A percentile compares a stretch with the other conserved stretches of the same genome.
phyloP scores from a whole-genome alignment of 148 eudicot species.

The Camellia sinensis region DNA sequence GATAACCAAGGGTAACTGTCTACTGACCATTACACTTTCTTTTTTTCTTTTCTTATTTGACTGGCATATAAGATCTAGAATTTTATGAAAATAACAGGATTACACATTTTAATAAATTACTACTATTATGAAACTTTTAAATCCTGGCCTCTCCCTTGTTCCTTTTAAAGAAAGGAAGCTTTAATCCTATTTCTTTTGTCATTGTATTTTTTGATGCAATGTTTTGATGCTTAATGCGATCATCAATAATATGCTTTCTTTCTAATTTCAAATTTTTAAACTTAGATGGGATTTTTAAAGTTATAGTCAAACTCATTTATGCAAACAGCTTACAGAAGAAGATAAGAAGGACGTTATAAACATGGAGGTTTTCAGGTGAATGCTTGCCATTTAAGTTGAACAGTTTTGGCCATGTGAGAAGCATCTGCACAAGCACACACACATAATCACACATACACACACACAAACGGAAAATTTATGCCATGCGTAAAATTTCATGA shows the following conservation, averaged over 20 bases:
- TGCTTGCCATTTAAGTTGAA: neutral
- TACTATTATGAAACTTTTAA: neutral
- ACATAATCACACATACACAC: neutral
- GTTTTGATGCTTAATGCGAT: neutral
- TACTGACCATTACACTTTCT: conserved; percentile 9
- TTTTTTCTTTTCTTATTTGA: neutral
- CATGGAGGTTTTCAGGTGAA: neutral
- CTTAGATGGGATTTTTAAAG: neutral
- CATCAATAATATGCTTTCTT: neutral
- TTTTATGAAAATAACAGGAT: neutral
- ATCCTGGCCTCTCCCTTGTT: neutral
- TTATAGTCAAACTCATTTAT: neutral
- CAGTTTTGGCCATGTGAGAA: neutral
- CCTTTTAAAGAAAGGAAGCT: neutral
- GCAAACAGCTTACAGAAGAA: neutral
- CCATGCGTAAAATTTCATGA: neutral
- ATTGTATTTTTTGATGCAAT: neutral
- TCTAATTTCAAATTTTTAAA: neutral
- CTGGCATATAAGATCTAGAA: neutral
- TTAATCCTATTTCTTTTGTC: neutral
- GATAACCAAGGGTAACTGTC: conserved; percentile 81
- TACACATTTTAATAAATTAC: neutral
- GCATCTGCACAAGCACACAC: neutral
- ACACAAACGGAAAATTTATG: neutral
- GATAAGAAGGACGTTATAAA: neutral